Base-by-base conservation (phyloP, 2,329 filamentous ascomycete genomes). In the Hypomyces perniciosus region DNA sequence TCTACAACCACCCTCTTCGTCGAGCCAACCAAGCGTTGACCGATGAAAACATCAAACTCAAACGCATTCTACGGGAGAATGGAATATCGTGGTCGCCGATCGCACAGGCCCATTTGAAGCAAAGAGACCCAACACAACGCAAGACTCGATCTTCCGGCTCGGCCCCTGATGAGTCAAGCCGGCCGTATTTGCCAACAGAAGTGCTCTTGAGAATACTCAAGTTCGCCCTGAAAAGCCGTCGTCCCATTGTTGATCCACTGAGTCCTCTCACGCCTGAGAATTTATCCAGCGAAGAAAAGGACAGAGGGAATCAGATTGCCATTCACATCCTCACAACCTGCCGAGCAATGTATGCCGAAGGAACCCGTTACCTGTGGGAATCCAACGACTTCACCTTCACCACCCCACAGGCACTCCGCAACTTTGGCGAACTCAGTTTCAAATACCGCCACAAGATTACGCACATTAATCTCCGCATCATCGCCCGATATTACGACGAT, bases 401-500 rank as follows among this genome's bases (percentile, higher is more conserved):
- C 0, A 74, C 68, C n/a, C 72, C 72, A 28, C 68, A 73, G 35
- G 69, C 76, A 3, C 63, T 82, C 5, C 70, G 70, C 37, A 69
- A 72, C 44, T 80, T 82, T 56, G 64, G 69, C 44, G 73, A 76
- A 30, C 62, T 81, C 34, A 64, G 69, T 41, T 51, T 68, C 8
- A 51, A 62, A 4, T 71, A 71, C 50, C 75, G 79, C 12, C 61
- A 69, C 31, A 61, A 65, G 8, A 69, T 82, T 48, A 67, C 68
- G 27, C 65, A 72, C 50, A 62, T 78, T 57, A 79, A 68, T 29
- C 65, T 81, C 38, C 76, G 79, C 39, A 65, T 81, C 58, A 74
- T 81, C 52, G 78, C 77, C 8, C 70, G 69, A 46, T 81, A 78
- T 60, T 82, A 79, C 54, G 77, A 80, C 50, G 77, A 81, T 44